phyloP scores from a whole-genome alignment of 352 stramenopile species.

The Thalassiosira livingstoniorum region DNA sequence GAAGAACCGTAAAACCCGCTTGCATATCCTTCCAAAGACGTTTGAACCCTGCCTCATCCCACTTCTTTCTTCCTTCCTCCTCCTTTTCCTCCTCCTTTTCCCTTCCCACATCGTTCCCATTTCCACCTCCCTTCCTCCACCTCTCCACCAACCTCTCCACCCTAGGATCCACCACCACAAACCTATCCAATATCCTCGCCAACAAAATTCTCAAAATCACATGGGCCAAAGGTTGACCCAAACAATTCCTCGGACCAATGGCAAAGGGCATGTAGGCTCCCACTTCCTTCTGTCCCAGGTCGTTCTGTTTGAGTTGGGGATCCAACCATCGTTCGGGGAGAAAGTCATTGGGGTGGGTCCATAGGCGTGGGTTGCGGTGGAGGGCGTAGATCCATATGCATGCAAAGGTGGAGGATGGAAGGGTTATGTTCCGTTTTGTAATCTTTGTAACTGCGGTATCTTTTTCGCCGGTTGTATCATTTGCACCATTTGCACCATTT shows the following conservation, averaged over 20 bases:
- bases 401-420: constrained; percentile 76
- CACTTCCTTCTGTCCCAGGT: constrained; percentile 65
- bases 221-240: constrained; percentile 85
- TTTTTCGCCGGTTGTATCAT: too few relatives aligned
- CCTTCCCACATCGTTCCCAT: constrained; percentile 16
- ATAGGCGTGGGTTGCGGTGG: constrained; percentile 84
- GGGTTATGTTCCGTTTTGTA: too few relatives aligned
- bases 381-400: constrained; percentile 87
- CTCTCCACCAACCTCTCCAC: constrained; percentile 29
- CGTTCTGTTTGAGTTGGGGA: constrained; percentile 27
- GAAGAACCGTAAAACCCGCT: constrained; percentile 88
- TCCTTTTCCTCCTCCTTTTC: constrained; percentile 16
- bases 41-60: constrained; percentile 24
- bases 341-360: constrained; percentile 82
- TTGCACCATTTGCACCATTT: too few relatives aligned
- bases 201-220: constrained; percentile 83
- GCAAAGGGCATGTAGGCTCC: constrained; percentile 87
- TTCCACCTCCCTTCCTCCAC: constrained; percentile 7
- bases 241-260: constrained; percentile 83
- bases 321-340: constrained; percentile 84
- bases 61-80: constrained; percentile 2
- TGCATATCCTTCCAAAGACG: constrained; percentile 85
- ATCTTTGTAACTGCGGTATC: too few relatives aligned
- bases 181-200: constrained; percentile 70
- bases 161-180: constrained; percentile 66